Base-by-base conservation (phyloP, 2,329 filamentous ascomycete species). In the Fusarium nygamai region DNA sequence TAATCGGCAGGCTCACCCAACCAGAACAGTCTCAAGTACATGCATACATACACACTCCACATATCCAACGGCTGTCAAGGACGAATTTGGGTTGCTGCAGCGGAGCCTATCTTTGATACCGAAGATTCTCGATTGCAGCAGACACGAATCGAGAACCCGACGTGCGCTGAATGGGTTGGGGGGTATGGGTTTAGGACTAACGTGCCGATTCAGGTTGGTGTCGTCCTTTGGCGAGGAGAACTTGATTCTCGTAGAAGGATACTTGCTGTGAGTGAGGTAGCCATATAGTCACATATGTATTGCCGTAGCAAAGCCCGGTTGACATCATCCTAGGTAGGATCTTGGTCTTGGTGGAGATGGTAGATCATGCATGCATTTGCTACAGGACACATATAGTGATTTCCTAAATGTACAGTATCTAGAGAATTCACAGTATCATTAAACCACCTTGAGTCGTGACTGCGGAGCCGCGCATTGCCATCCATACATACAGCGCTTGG, bases 341-440 rank as follows among this genome's bases (percentile, higher is more conserved):
- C 57, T 73, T 56, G 29, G 50, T 68, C 53, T 73, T 50, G 29
- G 50, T 64, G 47, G 50, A 64, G 50, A 41, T 61, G 67, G 58
- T 48, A 70, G 53, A 72, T 69, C 72, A 58, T 61, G 60, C 61
- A 60, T 75, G 57, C 61, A 57, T 74, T 74, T 61, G 58, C 68
- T 66, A 66, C 47, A 57, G 50, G 53, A 59, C 43, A 63, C 33
- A 63, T 71, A 22, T 14, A 54, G 51, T 24, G 39, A 44, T 54
- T 68, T n/a, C 33, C 31, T 36, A 48, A 27, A 22, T 22, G 24
- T 50, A 50, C 41, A 22, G 11, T 33, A 46, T 46, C 38, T 46
- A 36, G 41, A 50, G 33, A 36, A 51, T 72, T 59, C 64, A 53
- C 31, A 34, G 48, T 24, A 68, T 58, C 53, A 54, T 58, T 51